Evolutionary conservation across 306 rosid genomes (phyloP).

Genomic region (Boehmeria nivea): DNA sequence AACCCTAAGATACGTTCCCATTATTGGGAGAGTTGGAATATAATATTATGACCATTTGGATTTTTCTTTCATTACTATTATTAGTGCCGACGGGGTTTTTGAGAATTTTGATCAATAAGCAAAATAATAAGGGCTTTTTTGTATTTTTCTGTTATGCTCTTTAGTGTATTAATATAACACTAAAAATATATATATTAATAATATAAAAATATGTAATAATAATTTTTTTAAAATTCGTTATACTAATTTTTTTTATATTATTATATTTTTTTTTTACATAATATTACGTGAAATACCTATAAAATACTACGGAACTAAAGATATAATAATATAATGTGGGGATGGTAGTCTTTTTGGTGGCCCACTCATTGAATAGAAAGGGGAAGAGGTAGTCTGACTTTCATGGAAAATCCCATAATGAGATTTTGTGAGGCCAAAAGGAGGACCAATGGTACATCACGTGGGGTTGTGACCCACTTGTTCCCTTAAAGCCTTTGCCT

Average conservation of each 20-base stretch:
- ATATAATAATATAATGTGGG: not conserved
- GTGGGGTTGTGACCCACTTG: conserved; percentile 70
- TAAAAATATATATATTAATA: too few relatives aligned
- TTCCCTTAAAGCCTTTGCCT: conserved; percentile 42
- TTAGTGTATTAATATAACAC: too few relatives aligned
- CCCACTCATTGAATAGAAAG: conserved; percentile 15
- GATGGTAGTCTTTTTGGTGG: conserved; percentile 1
- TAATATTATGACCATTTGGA: not conserved
- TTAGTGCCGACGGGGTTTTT: not conserved
- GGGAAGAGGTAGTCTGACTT: conserved; percentile 29
- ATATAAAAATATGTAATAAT: too few relatives aligned
- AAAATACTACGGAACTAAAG: too few relatives aligned
- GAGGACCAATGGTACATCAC: conserved; percentile 68
- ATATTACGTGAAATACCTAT: too few relatives aligned
- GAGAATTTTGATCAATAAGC: not conserved
- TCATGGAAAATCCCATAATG: conserved; percentile 45
- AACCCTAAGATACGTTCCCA: conserved; percentile 10
- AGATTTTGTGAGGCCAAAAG: conserved; percentile 38
- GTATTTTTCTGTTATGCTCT: too few relatives aligned
- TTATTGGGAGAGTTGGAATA: conserved; percentile 8
- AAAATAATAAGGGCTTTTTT: too few relatives aligned
- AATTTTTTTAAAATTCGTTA: too few relatives aligned
- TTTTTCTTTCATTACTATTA: conserved; percentile 4
- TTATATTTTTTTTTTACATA: too few relatives aligned
- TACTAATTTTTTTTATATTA: too few relatives aligned